Conservation (phyloP, 2,329 filamentous ascomycete species). For the Chrysoporthe puriensis region DNA sequence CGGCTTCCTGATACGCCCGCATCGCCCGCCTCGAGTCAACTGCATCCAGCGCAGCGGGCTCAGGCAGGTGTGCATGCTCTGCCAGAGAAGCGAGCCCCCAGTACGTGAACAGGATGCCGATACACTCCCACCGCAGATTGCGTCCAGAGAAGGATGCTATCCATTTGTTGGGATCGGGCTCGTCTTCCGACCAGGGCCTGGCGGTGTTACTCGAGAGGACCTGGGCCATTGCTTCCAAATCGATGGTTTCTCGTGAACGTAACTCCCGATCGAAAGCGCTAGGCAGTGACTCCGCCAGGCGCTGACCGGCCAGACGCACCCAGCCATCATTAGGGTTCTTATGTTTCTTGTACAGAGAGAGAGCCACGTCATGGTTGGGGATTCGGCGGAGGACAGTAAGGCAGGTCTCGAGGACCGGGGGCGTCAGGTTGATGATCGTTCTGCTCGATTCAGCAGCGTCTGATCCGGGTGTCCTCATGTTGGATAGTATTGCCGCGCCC, state of each 20-base stretch:
- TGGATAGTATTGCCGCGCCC: constrained; percentile 19
- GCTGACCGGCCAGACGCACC: constrained; percentile 36
- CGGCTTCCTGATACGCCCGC: constrained; percentile 37
- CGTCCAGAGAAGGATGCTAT: constrained; percentile 43
- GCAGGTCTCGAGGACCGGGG: constrained; percentile 41
- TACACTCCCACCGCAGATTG: constrained; percentile 48
- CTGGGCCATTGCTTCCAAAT: constrained; percentile 43
- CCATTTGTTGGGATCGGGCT: constrained; percentile 43
- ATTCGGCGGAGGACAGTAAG: constrained; percentile 44
- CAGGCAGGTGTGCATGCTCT: constrained; percentile 9
- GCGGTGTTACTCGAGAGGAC: constrained; percentile 44
- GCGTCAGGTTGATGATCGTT: constrained; percentile 23
- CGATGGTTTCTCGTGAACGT: constrained; percentile 31
- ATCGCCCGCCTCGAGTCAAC: constrained; percentile 23
- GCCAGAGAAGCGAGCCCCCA: constrained; percentile 28
- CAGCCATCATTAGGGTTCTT: constrained; percentile 38
- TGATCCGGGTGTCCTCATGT: constrained; percentile 1
- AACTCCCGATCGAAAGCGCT: constrained; percentile 38
- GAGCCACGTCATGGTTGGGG: constrained; percentile 34
- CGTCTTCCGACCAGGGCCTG: constrained; percentile 41
- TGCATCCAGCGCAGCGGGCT: background rate
- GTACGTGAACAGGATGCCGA: constrained; percentile 44
- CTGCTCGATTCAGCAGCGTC: background rate
- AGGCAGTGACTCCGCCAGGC: constrained; percentile 40
- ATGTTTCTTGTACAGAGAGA: constrained; percentile 31